Base-by-base conservation (phyloP, 2,329 filamentous ascomycete species). In the Sporothrix protearum region DNA sequence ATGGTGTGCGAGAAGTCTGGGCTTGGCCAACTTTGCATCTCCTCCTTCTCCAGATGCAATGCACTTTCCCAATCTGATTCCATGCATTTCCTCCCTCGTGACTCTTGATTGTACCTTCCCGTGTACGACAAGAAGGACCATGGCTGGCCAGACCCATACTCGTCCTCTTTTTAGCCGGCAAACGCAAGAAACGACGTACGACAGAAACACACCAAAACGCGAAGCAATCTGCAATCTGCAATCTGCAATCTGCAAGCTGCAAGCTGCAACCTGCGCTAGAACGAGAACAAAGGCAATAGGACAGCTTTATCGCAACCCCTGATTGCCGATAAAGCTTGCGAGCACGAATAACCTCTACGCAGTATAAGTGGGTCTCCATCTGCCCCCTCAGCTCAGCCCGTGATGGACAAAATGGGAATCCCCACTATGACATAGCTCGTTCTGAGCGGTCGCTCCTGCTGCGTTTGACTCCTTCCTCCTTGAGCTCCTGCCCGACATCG, bases 231-330 rank as follows among this genome's bases (percentile, higher is more conserved):
- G 42, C 14, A 42, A 42, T 5, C 49, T 51, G 49, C 49, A 51
- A 51, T 7, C 22, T 9, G 22, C 49, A 51, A n/a, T n/a, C n/a
- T n/a, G n/a, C n/a, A 12, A 42, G 39, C 9, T 42, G 39, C 39
- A 42, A 42, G 22, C 49, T 53, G 49, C 49, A 53, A 53, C 22
- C 25, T 10, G 25, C 49, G n/a, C n/a, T n/a, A 53, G 8, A 53
- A 53, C 7, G 49, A 25, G 49, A 12, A 28, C 12, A 28, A 5
- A 19, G 19, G 22, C 49, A 22, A 8, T 1, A 57, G 42, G 45
- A 55, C 30, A 68, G 66, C 66, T 57, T 68, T 68, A 68, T 68
- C 66, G 66, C 33, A 53, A 49, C 12, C 33, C 66, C 49, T 55
- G 49, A 33, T 30, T 3, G 10, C 30, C 66, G 66, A 68, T 68